Percentiles rank a stretch among this genome's conserved stretches.
These are phyloP conservation scores for Nicotiana paniculata DNA, from an alignment of 257 asterid genomes.

Conservation along the genomic window DNA sequence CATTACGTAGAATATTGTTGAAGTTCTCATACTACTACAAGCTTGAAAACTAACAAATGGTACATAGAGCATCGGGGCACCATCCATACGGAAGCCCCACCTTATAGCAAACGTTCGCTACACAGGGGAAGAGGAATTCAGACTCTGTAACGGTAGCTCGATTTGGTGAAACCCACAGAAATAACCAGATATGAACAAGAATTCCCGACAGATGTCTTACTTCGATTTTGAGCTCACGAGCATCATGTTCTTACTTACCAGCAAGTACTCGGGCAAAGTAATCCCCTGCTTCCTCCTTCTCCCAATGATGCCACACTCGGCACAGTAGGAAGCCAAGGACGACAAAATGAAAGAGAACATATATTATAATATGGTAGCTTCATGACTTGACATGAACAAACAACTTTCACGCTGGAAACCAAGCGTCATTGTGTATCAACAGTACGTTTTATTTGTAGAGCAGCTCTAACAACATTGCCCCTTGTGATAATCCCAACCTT, in stretches of 20 bases:
- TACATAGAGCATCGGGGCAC: background rate
- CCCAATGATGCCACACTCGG: background rate
- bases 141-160: background rate
- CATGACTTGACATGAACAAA: background rate
- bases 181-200: background rate
- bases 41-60: background rate
- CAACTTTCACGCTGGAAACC: background rate
- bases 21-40: background rate
- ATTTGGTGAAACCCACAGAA: background rate
- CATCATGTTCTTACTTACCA: background rate
- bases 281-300: background rate
- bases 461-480: slow-evolving; percentile 89
- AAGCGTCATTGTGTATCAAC: slow-evolving; percentile 20
- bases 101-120: background rate
- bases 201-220: background rate
- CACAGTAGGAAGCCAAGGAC: background rate
- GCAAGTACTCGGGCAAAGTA: background rate
- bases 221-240: background rate
- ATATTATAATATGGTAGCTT: background rate
- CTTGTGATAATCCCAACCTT: slow-evolving; percentile 87
- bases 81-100: background rate
- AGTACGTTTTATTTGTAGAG: slow-evolving; percentile 70
- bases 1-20: background rate
- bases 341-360: background rate
- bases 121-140: background rate